Evolutionary conservation across 257 asterid genomes (phyloP).

Genomic region (Przewalskia tangutica): DNA sequence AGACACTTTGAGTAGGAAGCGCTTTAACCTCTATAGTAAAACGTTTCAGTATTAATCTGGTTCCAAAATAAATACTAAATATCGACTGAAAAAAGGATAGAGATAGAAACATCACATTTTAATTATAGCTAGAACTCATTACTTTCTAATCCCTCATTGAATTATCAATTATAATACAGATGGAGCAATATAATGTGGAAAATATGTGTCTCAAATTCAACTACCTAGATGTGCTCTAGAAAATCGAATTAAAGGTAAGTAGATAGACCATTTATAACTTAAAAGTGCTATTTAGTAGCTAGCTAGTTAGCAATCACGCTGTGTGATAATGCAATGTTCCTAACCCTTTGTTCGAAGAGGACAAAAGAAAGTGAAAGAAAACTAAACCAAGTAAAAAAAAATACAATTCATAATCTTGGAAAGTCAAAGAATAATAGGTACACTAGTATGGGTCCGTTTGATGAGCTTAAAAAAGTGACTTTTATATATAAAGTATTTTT

Average conservation of each 20-base stretch:
- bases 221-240: neutral
- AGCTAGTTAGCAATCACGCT: neutral
- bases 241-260: neutral
- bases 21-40: too few species aligned
- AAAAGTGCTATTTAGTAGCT: neutral
- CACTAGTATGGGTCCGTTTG: too few species aligned
- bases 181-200: neutral
- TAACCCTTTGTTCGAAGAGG: neutral
- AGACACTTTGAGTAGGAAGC: too few species aligned
- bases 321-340: neutral
- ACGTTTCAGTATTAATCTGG: too few species aligned
- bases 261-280: neutral
- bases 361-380: neutral
- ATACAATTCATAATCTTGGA: neutral
- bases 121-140: neutral
- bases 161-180: neutral
- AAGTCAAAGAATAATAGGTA: neutral
- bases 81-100: too few species aligned
- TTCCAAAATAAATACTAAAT: too few species aligned
- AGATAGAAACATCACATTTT: too few species aligned
- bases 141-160: neutral
- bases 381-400: neutral
- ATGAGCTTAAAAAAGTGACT: too few species aligned
- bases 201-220: neutral
- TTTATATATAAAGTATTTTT: too few species aligned